Conservation (phyloP, 768 basidiomycete genomes). For the Obba rivulosa region DNA sequence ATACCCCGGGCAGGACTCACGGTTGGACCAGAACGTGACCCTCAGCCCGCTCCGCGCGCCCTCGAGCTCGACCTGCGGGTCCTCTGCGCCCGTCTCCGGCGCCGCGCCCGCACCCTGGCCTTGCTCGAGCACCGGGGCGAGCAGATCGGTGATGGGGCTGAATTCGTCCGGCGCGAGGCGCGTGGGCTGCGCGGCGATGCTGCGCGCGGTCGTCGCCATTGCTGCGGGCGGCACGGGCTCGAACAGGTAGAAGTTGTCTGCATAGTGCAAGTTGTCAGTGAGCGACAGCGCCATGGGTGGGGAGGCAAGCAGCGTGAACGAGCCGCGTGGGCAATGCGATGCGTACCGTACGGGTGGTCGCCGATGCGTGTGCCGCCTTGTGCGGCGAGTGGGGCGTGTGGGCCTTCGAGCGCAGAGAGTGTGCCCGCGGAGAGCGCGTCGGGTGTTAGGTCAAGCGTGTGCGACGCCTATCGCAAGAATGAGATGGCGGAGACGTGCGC, state of each 20-base stretch:
- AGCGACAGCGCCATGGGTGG: no score
- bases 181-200: constrained; percentile 36
- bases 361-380: no score
- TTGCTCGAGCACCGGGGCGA: constrained; percentile 34
- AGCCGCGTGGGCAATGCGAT: background rate
- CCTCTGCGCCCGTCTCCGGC: constrained; percentile 16
- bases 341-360: background rate
- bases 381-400: no score
- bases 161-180: constrained; percentile 42
- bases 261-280: no score
- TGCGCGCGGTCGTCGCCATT: constrained; percentile 19
- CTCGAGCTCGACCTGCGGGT: constrained; percentile 47
- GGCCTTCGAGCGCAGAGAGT: no score
- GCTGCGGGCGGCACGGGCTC: background rate
- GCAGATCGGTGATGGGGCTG: constrained; percentile 37
- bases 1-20: constrained; percentile 35
- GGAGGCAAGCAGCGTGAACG: no score
- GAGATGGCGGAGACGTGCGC: background rate
- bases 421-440: no score
- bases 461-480: background rate
- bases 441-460: no score
- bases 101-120: no score
- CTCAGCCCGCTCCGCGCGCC: constrained; percentile 55
- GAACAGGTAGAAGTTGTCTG: constrained; percentile 67
- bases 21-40: constrained; percentile 63